phyloP scores from a whole-genome alignment of 2,329 filamentous ascomycete genomes.

The Sclerotinia sclerotiorum region DNA sequence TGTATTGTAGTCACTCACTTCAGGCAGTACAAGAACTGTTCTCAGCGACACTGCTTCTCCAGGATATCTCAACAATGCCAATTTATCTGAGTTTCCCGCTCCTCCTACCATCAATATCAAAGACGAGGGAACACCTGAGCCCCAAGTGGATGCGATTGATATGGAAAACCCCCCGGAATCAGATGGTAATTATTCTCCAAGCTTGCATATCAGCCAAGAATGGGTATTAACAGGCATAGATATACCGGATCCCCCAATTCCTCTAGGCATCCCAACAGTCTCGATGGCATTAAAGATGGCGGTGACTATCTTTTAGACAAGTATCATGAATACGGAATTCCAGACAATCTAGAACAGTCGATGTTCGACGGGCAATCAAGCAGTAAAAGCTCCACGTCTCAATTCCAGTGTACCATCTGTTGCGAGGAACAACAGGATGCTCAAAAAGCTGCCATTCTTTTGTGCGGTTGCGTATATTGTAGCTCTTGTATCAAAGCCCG shows the following conservation, averaged over 20 bases:
- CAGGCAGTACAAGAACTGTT: neutral
- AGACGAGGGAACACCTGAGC: neutral
- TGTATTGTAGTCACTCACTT: neutral
- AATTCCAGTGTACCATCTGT: neutral
- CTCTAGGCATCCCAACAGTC: too few species aligned
- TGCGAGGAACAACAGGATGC: too few species aligned
- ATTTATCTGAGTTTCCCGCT: neutral
- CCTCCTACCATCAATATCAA: neutral
- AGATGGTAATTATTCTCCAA: too few species aligned
- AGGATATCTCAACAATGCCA: neutral
- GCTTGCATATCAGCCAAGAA: too few species aligned
- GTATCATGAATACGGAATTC: too few species aligned
- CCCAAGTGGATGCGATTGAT: neutral
- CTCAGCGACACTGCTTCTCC: neutral
- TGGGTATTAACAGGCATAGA: too few species aligned
- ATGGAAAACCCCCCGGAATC: neutral
- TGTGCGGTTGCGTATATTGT: neutral
- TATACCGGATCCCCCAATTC: too few species aligned
- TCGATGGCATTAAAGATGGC: neutral
- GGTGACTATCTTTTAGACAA: too few species aligned
- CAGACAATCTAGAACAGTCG: neutral
- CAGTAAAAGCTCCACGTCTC: neutral
- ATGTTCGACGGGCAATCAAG: neutral
- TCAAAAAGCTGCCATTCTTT: neutral
- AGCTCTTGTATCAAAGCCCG: neutral